Evolutionary conservation across 2,329 filamentous ascomycete genomes (phyloP).

Genomic region (Apiospora rasikravindrae): DNA sequence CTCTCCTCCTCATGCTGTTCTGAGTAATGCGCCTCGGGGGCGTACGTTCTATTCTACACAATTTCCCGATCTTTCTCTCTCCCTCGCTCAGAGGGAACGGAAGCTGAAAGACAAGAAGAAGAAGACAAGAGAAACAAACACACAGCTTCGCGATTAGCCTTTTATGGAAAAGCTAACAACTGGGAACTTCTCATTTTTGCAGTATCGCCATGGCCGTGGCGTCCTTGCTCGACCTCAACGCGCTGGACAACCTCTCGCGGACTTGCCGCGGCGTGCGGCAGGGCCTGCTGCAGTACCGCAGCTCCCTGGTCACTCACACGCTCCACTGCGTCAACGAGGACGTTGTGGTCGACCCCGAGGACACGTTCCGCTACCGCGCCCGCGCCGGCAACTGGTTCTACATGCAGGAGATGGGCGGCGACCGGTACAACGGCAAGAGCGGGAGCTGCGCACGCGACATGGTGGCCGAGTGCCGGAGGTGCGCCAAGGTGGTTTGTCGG

Average conservation of each 20-base stretch:
- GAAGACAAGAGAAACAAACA: background rate
- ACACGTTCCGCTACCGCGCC: constrained; percentile 62
- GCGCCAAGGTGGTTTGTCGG: constrained; percentile 78
- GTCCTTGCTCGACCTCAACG: constrained; percentile 81
- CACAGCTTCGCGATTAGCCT: constrained; percentile 17
- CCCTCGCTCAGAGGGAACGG: too few relatives aligned
- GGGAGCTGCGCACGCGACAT: constrained; percentile 85
- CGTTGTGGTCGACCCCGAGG: constrained; percentile 57
- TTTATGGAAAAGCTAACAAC: constrained; percentile 26
- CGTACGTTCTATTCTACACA: background rate
- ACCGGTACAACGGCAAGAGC: constrained; percentile 68
- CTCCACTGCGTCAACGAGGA: constrained; percentile 80
- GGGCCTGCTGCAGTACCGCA: constrained; percentile 79
- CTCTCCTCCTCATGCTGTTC: constrained; percentile 23
- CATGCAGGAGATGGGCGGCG: constrained; percentile 55
- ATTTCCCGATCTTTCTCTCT: background rate
- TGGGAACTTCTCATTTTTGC: constrained; percentile 26
- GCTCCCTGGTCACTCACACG: constrained; percentile 73
- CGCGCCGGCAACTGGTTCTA: constrained; percentile 64
- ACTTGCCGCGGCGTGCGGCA: constrained; percentile 81
- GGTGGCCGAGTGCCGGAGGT: constrained; percentile 82
- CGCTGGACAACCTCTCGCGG: constrained; percentile 80
- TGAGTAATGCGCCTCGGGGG: background rate
- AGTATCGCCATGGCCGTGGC: constrained; percentile 81
- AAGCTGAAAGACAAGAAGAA: background rate